Conservation (phyloP, 768 basidiomycete genomes). For the Paxillus rubicundulus region DNA sequence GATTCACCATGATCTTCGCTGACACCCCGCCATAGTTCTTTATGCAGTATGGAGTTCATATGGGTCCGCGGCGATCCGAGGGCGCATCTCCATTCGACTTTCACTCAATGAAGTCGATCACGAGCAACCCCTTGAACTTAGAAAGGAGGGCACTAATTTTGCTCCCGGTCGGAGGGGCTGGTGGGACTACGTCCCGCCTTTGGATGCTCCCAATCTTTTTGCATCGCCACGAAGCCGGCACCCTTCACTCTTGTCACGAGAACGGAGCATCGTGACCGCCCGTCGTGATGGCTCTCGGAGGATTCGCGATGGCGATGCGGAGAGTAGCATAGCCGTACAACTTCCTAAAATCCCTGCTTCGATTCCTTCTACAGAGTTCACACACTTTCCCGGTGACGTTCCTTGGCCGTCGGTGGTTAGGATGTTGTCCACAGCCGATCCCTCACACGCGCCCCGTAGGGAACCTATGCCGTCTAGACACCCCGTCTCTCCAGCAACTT, state of each 20-base stretch:
- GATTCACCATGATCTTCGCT: constrained; percentile 2
- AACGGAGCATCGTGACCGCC: constrained; percentile 1
- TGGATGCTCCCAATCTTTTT: constrained; percentile 2
- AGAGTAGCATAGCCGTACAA: not conserved
- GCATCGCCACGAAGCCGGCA: not conserved
- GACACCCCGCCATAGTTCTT: constrained; percentile 38
- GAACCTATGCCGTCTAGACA: constrained; percentile 10
- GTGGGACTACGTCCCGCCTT: constrained; percentile 53
- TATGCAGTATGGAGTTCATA: constrained; percentile 56
- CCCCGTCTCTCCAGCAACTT: constrained; percentile 25
- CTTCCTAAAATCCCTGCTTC: not conserved
- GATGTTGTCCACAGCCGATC: constrained; percentile 13
- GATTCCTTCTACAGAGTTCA: constrained; percentile 6
- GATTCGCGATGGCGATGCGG: not conserved
- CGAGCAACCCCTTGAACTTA: constrained; percentile 15
- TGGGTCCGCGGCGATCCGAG: constrained; percentile 47
- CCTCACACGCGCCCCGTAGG: constrained; percentile 8
- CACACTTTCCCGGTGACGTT: not conserved
- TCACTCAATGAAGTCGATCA: constrained; percentile 39
- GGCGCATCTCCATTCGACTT: constrained; percentile 52
- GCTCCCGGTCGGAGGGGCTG: constrained; percentile 39
- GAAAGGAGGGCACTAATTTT: constrained; percentile 4
- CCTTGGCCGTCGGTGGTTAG: constrained; percentile 13
- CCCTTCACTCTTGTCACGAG: constrained; percentile 1
- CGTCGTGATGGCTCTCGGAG: not conserved